Evolutionary conservation across 805 yeast genomes (phyloP), one percentile per base, ranked within the genome.

Genomic region (Torulaspora microellipsoides): DNA sequence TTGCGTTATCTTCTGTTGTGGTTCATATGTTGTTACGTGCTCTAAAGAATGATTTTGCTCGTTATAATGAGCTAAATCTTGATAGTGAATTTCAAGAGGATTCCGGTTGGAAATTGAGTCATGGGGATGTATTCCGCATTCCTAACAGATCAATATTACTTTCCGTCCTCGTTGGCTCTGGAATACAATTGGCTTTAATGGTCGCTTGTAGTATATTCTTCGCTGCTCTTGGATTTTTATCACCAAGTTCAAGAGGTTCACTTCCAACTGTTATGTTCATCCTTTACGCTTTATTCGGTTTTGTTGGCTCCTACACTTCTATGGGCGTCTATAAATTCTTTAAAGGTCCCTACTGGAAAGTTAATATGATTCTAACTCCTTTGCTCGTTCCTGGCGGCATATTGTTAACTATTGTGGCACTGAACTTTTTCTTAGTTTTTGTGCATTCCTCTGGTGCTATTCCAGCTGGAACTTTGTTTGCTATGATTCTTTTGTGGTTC

Each of bases 211-310:
- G 95, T 4, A 76, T 89, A 40, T 72, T 77, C 4, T 85, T 93
- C 65, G 96, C 98, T 1, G 73, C 89, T 42, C 70, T 91, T 30
- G 99, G 99, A 6, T 75, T 93, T 53, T 69, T 91, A 45, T 88
- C 97, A 0, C 97, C 97, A 36, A 85, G 96, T 1, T 90, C 89
- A 61, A 80, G 99, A 69, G 99, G 99, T 33, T 81, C 97, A 1
- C 75, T 93, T 51, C 77, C 93, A 3, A 93, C 99, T 0, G 86
- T 87, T 29, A 83, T 88, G 85, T 85, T 93, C 59, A 74, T 91
- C 36, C 66, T 90, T 34, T 90, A 81, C 68, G 87, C 95, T 1
- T 56, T 85, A 32, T 85, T 83, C 60, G 93, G 97, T 15, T 75
- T 80, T 40, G 71, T 85, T 30, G 93, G 96, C 1, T 87, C 98